Evolutionary conservation across 2,329 filamentous ascomycete genomes (phyloP), one percentile per base, ranked within the genome.

Genomic region (Pseudogymnoascus sp.): DNA sequence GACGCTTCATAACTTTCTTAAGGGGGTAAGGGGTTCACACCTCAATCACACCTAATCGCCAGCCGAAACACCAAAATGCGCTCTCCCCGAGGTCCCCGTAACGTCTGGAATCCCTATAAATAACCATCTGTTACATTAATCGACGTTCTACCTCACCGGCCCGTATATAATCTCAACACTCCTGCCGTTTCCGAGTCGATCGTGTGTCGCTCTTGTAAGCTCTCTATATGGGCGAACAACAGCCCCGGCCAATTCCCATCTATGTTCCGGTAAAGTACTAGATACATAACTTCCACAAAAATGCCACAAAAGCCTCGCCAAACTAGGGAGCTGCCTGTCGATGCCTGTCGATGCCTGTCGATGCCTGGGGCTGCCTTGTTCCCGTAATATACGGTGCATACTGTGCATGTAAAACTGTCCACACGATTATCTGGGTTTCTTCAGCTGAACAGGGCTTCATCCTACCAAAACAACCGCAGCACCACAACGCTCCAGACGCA

Each of bases 21-120:
- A 53, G 47, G 47, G 47, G 47, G 12, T 53, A n/a, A n/a, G n/a
- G n/a, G n/a, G n/a, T n/a, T 25, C 25, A 25, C 21, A 21, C 21
- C 21, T 21, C 21, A 25, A 5, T 25, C 25, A 25, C 31, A 12
- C 10, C 31, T 28, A 53, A 6, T 10, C 25, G 47, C 11, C 25
- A 31, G 1, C 25, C 25, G 47, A 53, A 53, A 31, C 47, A 31
- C 47, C 25, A 11, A 11, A 11, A 53, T 11, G n/a, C 23, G 14
- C 3, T 31, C 47, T 53, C 47, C 6, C 12, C 2, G 7, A 50
- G 44, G 47, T 0, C 25, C 47, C 47, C 47, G 47, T 53, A 53
- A 53, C 47, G 25, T 53, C 47, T 53, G 31, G 47, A 53, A 53
- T 53, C 12, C 25, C 47, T 53, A 53, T 53, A 53, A 53, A 53